Evolutionary conservation across 768 basidiomycete species (phyloP).

Genomic region (Tulasnella sp.): DNA sequence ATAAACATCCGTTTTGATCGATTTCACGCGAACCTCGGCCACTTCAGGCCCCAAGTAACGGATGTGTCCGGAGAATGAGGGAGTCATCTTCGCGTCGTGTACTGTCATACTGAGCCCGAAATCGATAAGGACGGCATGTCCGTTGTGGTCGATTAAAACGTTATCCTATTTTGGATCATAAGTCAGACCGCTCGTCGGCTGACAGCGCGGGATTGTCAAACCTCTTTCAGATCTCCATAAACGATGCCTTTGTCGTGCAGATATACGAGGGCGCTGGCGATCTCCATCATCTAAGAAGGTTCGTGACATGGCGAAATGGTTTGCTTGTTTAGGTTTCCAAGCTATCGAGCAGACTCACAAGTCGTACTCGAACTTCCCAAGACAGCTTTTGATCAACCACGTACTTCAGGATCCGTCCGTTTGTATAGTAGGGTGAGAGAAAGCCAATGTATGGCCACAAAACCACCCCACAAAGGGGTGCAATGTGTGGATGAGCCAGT

Average conservation of each 20-base stretch:
- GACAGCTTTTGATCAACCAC: neutral
- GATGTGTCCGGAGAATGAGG: neutral
- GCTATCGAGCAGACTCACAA: neutral
- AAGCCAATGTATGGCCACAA: constrained; percentile 14
- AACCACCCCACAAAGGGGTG: neutral
- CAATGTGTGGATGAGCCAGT: constrained; percentile 6
- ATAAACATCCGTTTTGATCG: neutral
- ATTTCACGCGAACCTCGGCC: neutral
- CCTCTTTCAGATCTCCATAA: constrained; percentile 24
- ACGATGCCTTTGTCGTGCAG: neutral
- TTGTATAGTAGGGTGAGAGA: constrained; percentile 1
- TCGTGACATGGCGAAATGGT: neutral
- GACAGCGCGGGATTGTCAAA: neutral
- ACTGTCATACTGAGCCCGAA: constrained; percentile 10
- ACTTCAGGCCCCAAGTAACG: constrained; percentile 8
- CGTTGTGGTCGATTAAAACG: constrained; percentile 9
- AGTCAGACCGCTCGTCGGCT: neutral
- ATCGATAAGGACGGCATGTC: constrained; percentile 2
- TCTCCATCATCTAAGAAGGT: neutral
- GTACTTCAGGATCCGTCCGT: neutral
- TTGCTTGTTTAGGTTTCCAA: neutral
- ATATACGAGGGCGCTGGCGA: constrained; percentile 4
- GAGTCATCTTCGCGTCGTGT: neutral
- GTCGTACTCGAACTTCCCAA: neutral
- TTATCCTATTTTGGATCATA: constrained; percentile 1